phyloP scores from a whole-genome alignment of 345 rosid genomes.

The Noccaea caerulescens region DNA sequence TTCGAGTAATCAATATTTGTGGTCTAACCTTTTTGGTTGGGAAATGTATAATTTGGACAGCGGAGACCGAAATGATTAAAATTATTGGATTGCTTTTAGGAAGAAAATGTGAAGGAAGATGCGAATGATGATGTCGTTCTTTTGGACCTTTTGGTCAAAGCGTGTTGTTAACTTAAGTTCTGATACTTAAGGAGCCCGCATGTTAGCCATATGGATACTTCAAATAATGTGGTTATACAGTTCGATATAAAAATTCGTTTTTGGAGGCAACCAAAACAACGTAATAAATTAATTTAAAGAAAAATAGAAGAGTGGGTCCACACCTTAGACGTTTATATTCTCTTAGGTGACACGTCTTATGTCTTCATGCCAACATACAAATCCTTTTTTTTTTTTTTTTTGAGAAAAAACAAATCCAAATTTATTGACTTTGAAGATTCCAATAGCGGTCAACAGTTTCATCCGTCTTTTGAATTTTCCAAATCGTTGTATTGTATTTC shows the following conservation, averaged over 20 bases:
- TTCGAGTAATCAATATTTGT: constrained; percentile 28
- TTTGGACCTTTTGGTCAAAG: neutral
- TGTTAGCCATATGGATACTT: neutral
- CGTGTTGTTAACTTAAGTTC: neutral
- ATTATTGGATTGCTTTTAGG: neutral
- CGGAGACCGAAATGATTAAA: constrained; percentile 27
- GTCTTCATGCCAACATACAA: constrained; percentile 21
- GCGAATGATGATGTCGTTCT: no score
- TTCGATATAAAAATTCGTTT: neutral
- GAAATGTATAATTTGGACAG: constrained; percentile 39
- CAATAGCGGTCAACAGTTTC: constrained; percentile 20
- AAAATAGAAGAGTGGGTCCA: neutral
- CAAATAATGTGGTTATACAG: neutral
- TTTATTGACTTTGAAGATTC: constrained; percentile 37
- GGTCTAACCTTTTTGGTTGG: constrained; percentile 40
- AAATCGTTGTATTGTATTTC: neutral
- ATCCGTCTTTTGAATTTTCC: constrained; percentile 17
- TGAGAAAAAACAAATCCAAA: constrained; percentile 1
- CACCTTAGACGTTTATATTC: neutral
- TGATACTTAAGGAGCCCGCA: neutral
- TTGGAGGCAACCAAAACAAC: neutral
- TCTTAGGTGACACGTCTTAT: constrained; percentile 10
- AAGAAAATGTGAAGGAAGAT: neutral
- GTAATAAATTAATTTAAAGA: neutral
- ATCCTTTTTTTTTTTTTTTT: no score